These are phyloP conservation scores for Fusarium sp. DNA, from an alignment of 2,329 filamentous ascomycete genomes.

Conservation along the genomic window DNA sequence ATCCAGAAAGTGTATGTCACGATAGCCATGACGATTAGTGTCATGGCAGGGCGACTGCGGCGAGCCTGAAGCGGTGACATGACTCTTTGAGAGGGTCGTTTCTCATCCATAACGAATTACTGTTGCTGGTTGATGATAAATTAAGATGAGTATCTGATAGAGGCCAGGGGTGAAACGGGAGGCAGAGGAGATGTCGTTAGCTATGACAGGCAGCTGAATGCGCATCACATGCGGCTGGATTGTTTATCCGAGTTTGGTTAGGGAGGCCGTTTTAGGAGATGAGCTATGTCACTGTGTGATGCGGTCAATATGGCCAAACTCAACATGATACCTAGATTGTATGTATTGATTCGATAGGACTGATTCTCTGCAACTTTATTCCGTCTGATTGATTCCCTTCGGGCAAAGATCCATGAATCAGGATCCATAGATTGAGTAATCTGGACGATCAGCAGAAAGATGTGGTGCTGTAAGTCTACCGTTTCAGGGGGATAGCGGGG, in stretches of 20 bases:
- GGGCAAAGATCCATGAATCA: background rate
- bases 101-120: conserved; percentile 49
- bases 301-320: background rate
- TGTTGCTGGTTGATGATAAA: background rate
- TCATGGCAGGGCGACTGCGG: conserved; percentile 39
- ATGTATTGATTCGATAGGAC: background rate
- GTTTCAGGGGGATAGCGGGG: conserved; percentile 17
- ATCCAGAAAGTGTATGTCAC: conserved; percentile 43
- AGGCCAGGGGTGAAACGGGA: conserved; percentile 11
- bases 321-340: too few species aligned
- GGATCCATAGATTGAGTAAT: background rate
- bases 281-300: conserved; percentile 1
- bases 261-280: conserved; percentile 10
- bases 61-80: conserved; percentile 42
- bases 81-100: conserved; percentile 35
- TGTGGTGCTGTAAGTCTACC: conserved; percentile 14
- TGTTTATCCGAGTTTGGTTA: conserved; percentile 32
- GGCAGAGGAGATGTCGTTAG: conserved; percentile 31
- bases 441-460: background rate
- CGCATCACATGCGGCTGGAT: conserved; percentile 29
- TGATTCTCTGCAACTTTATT: background rate
- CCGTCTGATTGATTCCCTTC: background rate
- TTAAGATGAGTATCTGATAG: background rate
- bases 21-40: conserved; percentile 41
- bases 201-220: conserved; percentile 25